Evolutionary conservation across 1,284 basidiomycete species (phyloP).

Genomic region (Blastosporella zonata): DNA sequence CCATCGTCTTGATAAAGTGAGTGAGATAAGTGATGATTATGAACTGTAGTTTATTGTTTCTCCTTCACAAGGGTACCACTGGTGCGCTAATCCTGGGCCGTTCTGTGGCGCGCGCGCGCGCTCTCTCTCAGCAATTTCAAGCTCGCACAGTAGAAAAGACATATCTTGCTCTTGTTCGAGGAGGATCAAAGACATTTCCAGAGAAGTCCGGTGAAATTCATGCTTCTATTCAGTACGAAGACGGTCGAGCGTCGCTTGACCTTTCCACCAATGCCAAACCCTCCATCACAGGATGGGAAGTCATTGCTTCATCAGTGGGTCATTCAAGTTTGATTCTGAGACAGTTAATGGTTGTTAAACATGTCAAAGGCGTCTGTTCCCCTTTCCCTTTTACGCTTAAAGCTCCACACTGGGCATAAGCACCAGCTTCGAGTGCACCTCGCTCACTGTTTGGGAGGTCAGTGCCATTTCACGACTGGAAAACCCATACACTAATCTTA

Average conservation of each 20-base stretch:
- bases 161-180: slow-evolving; percentile 66
- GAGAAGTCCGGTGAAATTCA: slow-evolving; percentile 43
- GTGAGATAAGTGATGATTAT: neutral
- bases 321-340: slow-evolving; percentile 3
- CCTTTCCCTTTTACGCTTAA: slow-evolving; percentile 55
- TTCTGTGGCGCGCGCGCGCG: slow-evolving; percentile 39
- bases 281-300: slow-evolving; percentile 57
- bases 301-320: slow-evolving; percentile 60
- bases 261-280: slow-evolving; percentile 31
- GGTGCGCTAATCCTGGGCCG: slow-evolving; percentile 59
- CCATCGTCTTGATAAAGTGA: slow-evolving; percentile 69
- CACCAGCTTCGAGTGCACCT: slow-evolving; percentile 71
- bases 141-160: slow-evolving; percentile 49
- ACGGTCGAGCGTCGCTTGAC: slow-evolving; percentile 44
- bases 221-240: slow-evolving; percentile 37
- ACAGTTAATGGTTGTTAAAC: slow-evolving; percentile 15
- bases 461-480: neutral
- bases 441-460: slow-evolving; percentile 44
- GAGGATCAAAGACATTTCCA: slow-evolving; percentile 45
- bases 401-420: slow-evolving; percentile 61
- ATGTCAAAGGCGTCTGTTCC: slow-evolving; percentile 43
- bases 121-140: slow-evolving; percentile 54
- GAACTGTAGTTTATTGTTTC: neutral
- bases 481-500: neutral
- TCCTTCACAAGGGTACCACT: slow-evolving; percentile 50